These are phyloP conservation scores for Russula brevipes DNA, from an alignment of 768 basidiomycete genomes.

Conservation along the genomic window DNA sequence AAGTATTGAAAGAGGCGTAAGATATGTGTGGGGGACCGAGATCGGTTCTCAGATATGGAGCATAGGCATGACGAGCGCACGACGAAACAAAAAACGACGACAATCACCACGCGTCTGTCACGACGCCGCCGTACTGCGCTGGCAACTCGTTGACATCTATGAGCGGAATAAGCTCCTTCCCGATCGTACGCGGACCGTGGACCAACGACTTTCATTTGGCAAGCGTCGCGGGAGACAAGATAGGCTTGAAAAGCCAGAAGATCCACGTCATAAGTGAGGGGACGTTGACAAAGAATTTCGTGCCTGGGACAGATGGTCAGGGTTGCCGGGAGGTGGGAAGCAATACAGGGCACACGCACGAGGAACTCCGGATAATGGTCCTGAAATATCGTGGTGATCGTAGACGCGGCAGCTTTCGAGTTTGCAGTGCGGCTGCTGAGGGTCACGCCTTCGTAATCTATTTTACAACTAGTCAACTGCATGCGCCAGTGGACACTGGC, in stretches of 20 bases:
- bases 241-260: conserved; percentile 76
- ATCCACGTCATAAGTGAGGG: conserved; percentile 74
- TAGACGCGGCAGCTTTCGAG: conserved; percentile 70
- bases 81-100: background rate
- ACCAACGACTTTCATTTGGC: conserved; percentile 82
- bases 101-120: conserved; percentile 43
- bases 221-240: conserved; percentile 66
- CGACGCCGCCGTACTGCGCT: conserved; percentile 63
- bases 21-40: too few species aligned
- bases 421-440: conserved; percentile 62
- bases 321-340: background rate
- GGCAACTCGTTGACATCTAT: conserved; percentile 60
- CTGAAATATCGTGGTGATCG: conserved; percentile 70
- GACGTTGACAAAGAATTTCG: conserved; percentile 82
- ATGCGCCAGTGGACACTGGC: background rate
- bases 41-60: too few species aligned
- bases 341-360: conserved; percentile 35
- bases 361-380: conserved; percentile 77
- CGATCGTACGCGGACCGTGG: conserved; percentile 51
- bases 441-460: conserved; percentile 73
- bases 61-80: background rate
- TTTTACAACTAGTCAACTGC: background rate
- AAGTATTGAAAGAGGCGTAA: too few species aligned
- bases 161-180: conserved; percentile 52
- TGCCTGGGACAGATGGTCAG: conserved; percentile 36